Base-by-base conservation (phyloP, 2,329 filamentous ascomycete genomes). In the Aspergillus sp. region DNA sequence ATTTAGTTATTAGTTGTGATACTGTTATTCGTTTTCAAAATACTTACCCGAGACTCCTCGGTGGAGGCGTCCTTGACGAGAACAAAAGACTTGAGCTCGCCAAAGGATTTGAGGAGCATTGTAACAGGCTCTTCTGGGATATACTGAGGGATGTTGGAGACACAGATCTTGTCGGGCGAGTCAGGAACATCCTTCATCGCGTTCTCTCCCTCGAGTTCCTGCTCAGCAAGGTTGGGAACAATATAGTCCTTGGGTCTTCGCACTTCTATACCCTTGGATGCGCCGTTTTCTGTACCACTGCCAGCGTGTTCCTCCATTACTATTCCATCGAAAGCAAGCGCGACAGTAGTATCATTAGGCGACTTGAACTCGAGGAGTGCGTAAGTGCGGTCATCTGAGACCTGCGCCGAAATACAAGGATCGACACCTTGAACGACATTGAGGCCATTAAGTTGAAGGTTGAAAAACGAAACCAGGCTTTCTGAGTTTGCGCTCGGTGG, bases 181-280 rank as follows among this genome's bases (percentile, higher is more conserved):
- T 99, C 95, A 9, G 92, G 86, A 15, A 99, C 95, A 19, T 90
- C 79, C 61, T 83, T 89, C 2, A 91, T 90, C 39, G 97, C 83
- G 1, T 90, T 85, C 5, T 90, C 90, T 39, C 89, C 87, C 68
- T 93, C 86, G 67, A 89, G 88, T 41, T 88, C 83, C 45, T 85
- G 83, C 24, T 92, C 88, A 48, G 93, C 89, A 1, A 85, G 82
- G 13, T 89, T 87, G 9, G 93, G 93, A 53, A 96, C 92, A 66
- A 98, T 96, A 75, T 98, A 99, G 74, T 99, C 95, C 78, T 96
- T 97, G 42, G 96, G 96, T 46, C 95, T 86, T 62, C 87, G 87
- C 66, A 98, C 91, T 37, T 86, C 82, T 40, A 98, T 81, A 6
- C 76, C 80, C 64, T 80, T 79, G 3, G 79, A 79, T 11, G 78